Base-by-base conservation (phyloP, 805 yeast genomes). In the Starmera caribaea region DNA sequence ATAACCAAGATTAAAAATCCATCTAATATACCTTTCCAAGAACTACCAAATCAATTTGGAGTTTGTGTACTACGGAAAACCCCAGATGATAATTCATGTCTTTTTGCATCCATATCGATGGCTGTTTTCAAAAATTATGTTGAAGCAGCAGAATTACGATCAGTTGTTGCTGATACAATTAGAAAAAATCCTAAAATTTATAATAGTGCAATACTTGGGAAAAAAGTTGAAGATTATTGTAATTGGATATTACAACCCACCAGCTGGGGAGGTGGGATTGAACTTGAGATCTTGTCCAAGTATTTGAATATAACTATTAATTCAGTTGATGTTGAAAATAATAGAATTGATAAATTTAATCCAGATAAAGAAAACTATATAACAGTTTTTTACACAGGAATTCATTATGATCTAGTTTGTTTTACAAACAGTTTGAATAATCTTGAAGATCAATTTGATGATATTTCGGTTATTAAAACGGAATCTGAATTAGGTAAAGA, bases 201-300 rank as follows among this genome's bases (percentile, higher is more conserved):
- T 54, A 66, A 64, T 36, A 79, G 70, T 31, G 80, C 74, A 0
- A 69, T 80, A 3, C 59, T 83, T 36, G 88, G 84, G 3, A 47
- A 65, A 64, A 58, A 70, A 0, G 55, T 61, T 2, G 50, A 53
- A 0, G 70, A 72, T 9, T 83, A 83, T 51, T 58, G 71, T 29
- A 45, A 58, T 7, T 83, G 92, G 90, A 83, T 83, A 16, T 46
- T 53, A 35, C 61, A 68, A 41, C 69, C 68, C 15, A 75, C 68
- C 30, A 69, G 81, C 14, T 83, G 92, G 94, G 94, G 94, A 27
- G 94, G 94, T 7, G 90, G 86, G 3, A 81, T 83, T 36, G 94
- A 83, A 53, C 58, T 82, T 35, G 74, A 77, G 8, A 79, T 83
- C 7, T 53, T 83, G 26, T 68, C 84, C 2, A 63, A 68, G 29